A percentile compares a stretch with the other conserved stretches of the same genome.
These are phyloP conservation scores for Prunus dulcis DNA, from an alignment of 306 rosid species.

Conservation along the genomic window DNA sequence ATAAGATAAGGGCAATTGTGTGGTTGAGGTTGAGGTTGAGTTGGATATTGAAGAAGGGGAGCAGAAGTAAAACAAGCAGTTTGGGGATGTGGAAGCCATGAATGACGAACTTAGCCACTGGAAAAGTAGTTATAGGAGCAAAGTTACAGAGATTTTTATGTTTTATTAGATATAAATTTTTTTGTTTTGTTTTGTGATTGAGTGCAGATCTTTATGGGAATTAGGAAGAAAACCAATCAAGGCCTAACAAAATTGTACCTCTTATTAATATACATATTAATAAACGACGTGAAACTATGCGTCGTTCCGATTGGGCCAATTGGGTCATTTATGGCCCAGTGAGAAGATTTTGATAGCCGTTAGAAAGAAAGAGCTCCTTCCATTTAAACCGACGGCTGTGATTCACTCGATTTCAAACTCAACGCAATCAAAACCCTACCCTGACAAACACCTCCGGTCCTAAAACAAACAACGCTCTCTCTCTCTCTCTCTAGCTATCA, in stretches of 20 bases:
- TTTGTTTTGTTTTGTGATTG: not conserved
- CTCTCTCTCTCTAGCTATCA: conserved; percentile 9
- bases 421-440: conserved; percentile 20
- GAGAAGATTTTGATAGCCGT: conserved; percentile 45
- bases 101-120: not conserved
- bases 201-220: not conserved
- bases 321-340: not conserved
- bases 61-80: conserved; percentile 32
- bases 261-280: not conserved
- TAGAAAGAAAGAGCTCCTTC: conserved; percentile 17
- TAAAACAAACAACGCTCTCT: not conserved
- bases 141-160: not conserved
- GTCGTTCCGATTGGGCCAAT: not conserved
- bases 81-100: conserved; percentile 62
- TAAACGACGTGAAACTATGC: not conserved
- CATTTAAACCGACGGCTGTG: conserved; percentile 20
- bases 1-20: conserved; percentile 44
- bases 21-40: conserved; percentile 48
- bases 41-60: conserved; percentile 31
- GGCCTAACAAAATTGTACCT: not conserved
- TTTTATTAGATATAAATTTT: not conserved
- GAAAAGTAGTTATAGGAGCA: not conserved
- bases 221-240: not conserved
- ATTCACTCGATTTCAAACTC: conserved; percentile 46
- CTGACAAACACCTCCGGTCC: not conserved